A percentile compares a stretch with the other conserved stretches of the same genome.
Evolutionary conservation across 768 basidiomycete genomes (phyloP).

Genomic region (Russula olivacea): DNA sequence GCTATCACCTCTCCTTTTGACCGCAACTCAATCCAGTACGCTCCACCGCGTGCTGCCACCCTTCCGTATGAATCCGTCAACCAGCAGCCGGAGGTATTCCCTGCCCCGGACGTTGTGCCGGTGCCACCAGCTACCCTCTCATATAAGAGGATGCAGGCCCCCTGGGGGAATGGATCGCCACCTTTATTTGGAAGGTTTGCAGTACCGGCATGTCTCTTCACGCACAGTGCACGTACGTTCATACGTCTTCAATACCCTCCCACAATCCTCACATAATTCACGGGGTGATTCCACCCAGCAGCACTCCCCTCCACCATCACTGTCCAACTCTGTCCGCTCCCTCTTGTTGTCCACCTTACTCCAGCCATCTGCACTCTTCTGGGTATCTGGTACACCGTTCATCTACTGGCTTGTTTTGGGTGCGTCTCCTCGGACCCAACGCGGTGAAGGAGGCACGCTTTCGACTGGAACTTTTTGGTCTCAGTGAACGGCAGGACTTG

Average conservation of each 20-base stretch:
- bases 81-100: slow-evolving; percentile 33
- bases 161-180: slow-evolving; percentile 71
- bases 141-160: slow-evolving; percentile 73
- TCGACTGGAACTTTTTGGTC: slow-evolving; percentile 53
- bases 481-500: slow-evolving; percentile 35
- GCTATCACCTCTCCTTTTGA: slow-evolving; percentile 14
- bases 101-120: slow-evolving; percentile 39
- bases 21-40: slow-evolving; percentile 26
- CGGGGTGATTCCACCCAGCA: slow-evolving; percentile 28
- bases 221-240: slow-evolving; percentile 50
- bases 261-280: slow-evolving; percentile 4
- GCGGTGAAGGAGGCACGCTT: slow-evolving; percentile 57
- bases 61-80: slow-evolving; percentile 26
- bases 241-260: not conserved
- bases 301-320: slow-evolving; percentile 43
- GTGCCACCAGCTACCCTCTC: slow-evolving; percentile 47
- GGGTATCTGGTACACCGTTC: slow-evolving; percentile 77
- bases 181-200: slow-evolving; percentile 78
- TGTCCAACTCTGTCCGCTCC: slow-evolving; percentile 61
- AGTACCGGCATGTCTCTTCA: slow-evolving; percentile 62
- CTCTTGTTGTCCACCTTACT: slow-evolving; percentile 71
- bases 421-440: slow-evolving; percentile 47
- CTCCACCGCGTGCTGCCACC: slow-evolving; percentile 25
- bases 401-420: slow-evolving; percentile 64
- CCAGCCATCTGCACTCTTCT: slow-evolving; percentile 78